Evolutionary conservation across 257 asterid species (phyloP).

Genomic region (Cruciata laevipes): DNA sequence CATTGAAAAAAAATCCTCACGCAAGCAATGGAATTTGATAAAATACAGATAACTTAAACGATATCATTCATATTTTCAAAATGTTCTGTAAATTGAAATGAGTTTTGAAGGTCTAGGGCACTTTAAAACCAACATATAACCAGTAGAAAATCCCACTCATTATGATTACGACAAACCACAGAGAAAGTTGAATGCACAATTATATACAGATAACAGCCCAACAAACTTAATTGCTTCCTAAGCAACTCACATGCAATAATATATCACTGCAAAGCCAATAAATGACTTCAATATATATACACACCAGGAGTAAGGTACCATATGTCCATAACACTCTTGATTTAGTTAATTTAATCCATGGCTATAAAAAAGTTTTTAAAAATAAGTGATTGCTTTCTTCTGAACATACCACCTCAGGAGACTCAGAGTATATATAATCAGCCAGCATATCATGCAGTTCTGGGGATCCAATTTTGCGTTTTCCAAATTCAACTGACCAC

Average conservation of each 20-base stretch:
- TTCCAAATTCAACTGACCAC: slow-evolving; percentile 93
- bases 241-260: background rate
- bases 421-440: slow-evolving; percentile 76
- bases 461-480: slow-evolving; percentile 67
- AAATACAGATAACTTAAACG: background rate
- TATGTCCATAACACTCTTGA: background rate
- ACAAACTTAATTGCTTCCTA: background rate
- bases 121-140: background rate
- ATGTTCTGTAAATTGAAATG: background rate
- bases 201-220: background rate
- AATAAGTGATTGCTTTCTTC: slow-evolving; percentile 7
- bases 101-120: background rate
- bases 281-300: background rate
- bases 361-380: background rate
- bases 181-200: background rate
- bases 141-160: background rate
- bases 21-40: background rate
- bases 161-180: background rate
- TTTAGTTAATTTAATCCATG: background rate
- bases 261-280: background rate
- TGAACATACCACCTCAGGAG: slow-evolving; percentile 77
- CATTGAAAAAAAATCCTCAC: background rate
- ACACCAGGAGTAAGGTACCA: background rate
- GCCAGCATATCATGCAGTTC: slow-evolving; percentile 95
- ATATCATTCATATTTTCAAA: background rate